Evolutionary conservation across 2,329 filamentous ascomycete species (phyloP).

Genomic region (Ramularia endophylla): DNA sequence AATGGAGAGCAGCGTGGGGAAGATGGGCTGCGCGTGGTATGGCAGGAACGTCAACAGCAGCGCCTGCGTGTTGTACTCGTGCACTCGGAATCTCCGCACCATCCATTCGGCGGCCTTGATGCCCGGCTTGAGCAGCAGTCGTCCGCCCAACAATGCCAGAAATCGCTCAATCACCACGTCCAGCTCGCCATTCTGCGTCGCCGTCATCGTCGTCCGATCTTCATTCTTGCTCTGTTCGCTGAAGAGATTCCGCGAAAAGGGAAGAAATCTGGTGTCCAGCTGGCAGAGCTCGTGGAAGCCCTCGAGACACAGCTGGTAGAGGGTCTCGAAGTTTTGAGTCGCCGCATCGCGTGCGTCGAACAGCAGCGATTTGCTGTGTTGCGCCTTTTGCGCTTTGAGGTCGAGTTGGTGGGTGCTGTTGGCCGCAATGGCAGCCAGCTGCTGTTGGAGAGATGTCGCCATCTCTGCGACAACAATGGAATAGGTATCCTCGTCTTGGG

Average conservation of each 20-base stretch:
- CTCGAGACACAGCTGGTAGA: slow-evolving; percentile 80
- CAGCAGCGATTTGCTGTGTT: slow-evolving; percentile 90
- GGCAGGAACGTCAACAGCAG: slow-evolving; percentile 84
- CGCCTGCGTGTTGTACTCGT: slow-evolving; percentile 78
- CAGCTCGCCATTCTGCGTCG: slow-evolving; percentile 73
- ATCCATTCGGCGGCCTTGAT: slow-evolving; percentile 95
- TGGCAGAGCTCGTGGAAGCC: slow-evolving; percentile 89
- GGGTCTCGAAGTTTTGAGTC: slow-evolving; percentile 80
- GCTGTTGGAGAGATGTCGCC: slow-evolving; percentile 82
- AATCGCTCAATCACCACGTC: slow-evolving; percentile 75
- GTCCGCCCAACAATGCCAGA: slow-evolving; percentile 68
- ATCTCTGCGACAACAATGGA: no score
- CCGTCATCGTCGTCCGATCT: slow-evolving; percentile 79
- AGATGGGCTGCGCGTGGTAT: slow-evolving; percentile 81
- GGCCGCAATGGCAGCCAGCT: slow-evolving; percentile 86
- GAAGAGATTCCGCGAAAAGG: slow-evolving; percentile 75
- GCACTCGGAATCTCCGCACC: slow-evolving; percentile 83
- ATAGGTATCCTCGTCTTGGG: no score
- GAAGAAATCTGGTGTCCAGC: slow-evolving; percentile 71
- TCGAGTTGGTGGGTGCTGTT: slow-evolving; percentile 88
- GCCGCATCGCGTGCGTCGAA: slow-evolving; percentile 82
- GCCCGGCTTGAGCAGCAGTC: slow-evolving; percentile 76
- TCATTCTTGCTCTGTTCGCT: slow-evolving; percentile 87
- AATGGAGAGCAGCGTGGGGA: slow-evolving; percentile 80
- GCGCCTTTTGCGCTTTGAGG: slow-evolving; percentile 83